These are phyloP conservation scores for Brasenia schreberi DNA, from an alignment of 164 flowering plant genomes.

Conservation along the genomic window DNA sequence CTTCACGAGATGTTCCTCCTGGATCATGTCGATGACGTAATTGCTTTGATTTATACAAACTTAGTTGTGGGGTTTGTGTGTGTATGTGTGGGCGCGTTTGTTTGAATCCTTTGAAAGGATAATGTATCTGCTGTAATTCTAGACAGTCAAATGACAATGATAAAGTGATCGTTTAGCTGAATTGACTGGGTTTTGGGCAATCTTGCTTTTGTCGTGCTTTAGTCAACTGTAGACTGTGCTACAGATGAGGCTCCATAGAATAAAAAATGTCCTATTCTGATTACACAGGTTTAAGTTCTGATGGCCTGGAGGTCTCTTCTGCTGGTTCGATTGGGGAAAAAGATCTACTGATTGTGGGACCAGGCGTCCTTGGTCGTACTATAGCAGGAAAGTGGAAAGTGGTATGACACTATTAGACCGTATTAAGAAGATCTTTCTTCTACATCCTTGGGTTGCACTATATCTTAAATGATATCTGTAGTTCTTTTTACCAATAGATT, in stretches of 20 bases:
- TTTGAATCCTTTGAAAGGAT: not conserved
- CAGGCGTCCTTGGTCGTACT: conserved; percentile 84
- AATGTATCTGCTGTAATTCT: too few species aligned
- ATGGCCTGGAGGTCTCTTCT: conserved; percentile 21
- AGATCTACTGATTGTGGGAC: conserved; percentile 76
- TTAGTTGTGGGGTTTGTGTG: not conserved
- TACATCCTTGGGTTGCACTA: too few species aligned
- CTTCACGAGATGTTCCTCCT: not conserved
- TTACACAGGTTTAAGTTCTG: conserved; percentile 22
- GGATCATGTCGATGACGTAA: not conserved
- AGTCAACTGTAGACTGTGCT: too few species aligned
- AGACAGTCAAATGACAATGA: too few species aligned
- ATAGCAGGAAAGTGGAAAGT: conserved; percentile 75
- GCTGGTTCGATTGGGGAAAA: conserved; percentile 30
- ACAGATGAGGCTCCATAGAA: too few species aligned
- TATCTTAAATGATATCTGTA: too few species aligned
- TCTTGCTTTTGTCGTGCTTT: too few species aligned
- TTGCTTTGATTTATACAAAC: not conserved
- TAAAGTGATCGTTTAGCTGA: too few species aligned
- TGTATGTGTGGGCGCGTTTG: not conserved
- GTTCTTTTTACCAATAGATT: too few species aligned
- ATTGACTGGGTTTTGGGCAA: too few species aligned
- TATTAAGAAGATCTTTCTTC: too few species aligned
- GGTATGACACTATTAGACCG: conserved; percentile 19
- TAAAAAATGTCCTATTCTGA: not conserved